Evolutionary conservation across 2,329 filamentous ascomycete genomes (phyloP), one percentile per base, ranked within the genome.

Genomic region (Corynespora cassiicola): DNA sequence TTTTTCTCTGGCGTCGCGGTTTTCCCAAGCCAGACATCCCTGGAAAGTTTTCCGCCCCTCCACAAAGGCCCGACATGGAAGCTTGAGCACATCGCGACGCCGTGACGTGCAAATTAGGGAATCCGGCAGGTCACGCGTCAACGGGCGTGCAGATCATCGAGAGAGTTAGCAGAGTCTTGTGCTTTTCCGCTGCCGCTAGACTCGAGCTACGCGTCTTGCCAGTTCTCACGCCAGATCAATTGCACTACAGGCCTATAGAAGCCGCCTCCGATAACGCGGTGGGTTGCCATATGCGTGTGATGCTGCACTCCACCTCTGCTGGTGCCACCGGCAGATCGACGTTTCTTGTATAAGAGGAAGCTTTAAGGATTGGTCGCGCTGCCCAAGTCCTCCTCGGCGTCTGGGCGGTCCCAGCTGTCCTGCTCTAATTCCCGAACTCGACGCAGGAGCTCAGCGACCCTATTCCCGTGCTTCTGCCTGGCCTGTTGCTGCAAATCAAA

Each of bases 321-420:
- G n/a, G n/a, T n/a, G n/a, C n/a, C n/a, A n/a, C n/a, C n/a, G n/a
- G n/a, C n/a, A n/a, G n/a, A n/a, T n/a, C n/a, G n/a, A n/a, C n/a
- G n/a, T n/a, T n/a, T n/a, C n/a, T n/a, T n/a, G n/a, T n/a, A n/a
- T n/a, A n/a, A 36, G 22, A 33, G 36, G 47, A 50, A 42, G 36
- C 31, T 47, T 43, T 46, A 52, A 42, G 36, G 33, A 34, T 43
- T 44, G n/a, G 38, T 44, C 44, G 53, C 58, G 42, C 55, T 62
- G 22, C 68, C 68, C 23, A 84, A 61, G 63, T 90, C 85, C 63
- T 94, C 88, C 18, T 86, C 79, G 2, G 88, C 88, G 63, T 80
- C 86, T 22, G 72, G 66, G 40, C 82, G 74, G 66, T 91, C 79
- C 89, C 90, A 95, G 20, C 85, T 90, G 41, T 77, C 75, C 56